A percentile compares a stretch with the other conserved stretches of the same genome.
Conservation (phyloP, 805 yeast genomes). For the Clavispora asparagi region DNA sequence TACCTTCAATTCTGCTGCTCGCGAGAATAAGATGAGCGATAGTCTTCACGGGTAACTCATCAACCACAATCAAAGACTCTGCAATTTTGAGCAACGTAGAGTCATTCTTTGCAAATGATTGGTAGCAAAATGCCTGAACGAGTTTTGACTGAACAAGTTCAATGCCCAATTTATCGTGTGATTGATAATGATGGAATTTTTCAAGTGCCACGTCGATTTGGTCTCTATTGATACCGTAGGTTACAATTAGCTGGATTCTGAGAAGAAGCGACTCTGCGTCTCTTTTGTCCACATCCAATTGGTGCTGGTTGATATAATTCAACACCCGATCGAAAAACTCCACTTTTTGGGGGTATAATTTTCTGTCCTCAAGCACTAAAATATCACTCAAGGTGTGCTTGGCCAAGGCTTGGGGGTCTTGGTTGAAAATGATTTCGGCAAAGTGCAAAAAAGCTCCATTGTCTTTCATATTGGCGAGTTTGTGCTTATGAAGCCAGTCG, state of each 20-base stretch:
- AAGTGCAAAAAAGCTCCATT: conserved; percentile 7
- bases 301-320: conserved; percentile 15
- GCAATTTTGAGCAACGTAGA: conserved; percentile 31
- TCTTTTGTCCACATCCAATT: conserved; percentile 20
- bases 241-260: conserved; percentile 27
- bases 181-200: conserved; percentile 36
- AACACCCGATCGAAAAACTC: conserved; percentile 10
- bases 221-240: conserved; percentile 26
- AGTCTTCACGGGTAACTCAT: conserved; percentile 24
- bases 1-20: conserved; percentile 34
- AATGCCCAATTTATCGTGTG: conserved; percentile 33
- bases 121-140: conserved; percentile 36
- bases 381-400: conserved; percentile 9
- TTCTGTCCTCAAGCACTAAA: neutral
- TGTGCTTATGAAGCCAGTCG: neutral
- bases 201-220: conserved; percentile 28
- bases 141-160: conserved; percentile 38
- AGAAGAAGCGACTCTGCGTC: conserved; percentile 26
- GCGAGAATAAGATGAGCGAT: conserved; percentile 40
- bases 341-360: neutral
- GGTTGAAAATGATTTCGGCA: conserved; percentile 9
- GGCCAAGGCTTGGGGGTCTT: conserved; percentile 10
- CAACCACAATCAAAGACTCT: conserved; percentile 28
- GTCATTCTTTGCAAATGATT: conserved; percentile 27
- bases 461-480: neutral